phyloP scores from a whole-genome alignment of 768 basidiomycete species.

The Lactarius hatsudake region DNA sequence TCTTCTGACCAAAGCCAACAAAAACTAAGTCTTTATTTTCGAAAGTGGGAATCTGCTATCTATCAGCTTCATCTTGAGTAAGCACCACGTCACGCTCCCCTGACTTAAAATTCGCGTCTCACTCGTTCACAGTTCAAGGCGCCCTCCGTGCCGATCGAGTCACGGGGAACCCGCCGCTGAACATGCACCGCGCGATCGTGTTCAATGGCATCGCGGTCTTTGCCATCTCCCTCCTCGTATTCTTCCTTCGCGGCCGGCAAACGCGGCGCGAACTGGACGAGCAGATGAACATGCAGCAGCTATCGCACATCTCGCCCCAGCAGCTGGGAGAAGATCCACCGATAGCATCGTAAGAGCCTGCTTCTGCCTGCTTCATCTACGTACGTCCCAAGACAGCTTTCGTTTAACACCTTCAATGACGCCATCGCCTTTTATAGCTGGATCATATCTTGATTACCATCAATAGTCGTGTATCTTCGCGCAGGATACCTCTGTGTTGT shows the following conservation, averaged over 20 bases:
- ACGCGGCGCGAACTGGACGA: constrained; percentile 62
- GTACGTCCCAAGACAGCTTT: not conserved
- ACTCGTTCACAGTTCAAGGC: constrained; percentile 37
- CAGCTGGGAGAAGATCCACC: not conserved
- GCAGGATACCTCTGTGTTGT: too few species aligned
- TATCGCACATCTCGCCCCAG: not conserved
- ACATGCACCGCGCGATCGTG: constrained; percentile 67
- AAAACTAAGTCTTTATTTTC: not conserved
- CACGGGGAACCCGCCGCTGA: constrained; percentile 63
- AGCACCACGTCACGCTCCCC: not conserved
- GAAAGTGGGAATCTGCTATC: constrained; percentile 13
- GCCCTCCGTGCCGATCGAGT: constrained; percentile 59
- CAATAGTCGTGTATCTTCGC: not conserved
- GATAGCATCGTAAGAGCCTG: not conserved
- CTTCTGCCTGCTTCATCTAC: not conserved
- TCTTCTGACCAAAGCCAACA: not conserved
- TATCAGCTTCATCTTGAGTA: constrained; percentile 5
- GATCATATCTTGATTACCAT: not conserved
- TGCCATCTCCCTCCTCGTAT: constrained; percentile 40
- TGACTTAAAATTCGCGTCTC: constrained; percentile 9
- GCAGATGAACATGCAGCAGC: constrained; percentile 37
- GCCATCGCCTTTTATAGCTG: not conserved
- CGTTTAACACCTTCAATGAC: not conserved
- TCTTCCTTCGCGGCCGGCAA: constrained; percentile 60
- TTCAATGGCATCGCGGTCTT: constrained; percentile 58